Evolutionary conservation across 1,284 basidiomycete genomes (phyloP).

Genomic region (Heterobasidion parviporum): DNA sequence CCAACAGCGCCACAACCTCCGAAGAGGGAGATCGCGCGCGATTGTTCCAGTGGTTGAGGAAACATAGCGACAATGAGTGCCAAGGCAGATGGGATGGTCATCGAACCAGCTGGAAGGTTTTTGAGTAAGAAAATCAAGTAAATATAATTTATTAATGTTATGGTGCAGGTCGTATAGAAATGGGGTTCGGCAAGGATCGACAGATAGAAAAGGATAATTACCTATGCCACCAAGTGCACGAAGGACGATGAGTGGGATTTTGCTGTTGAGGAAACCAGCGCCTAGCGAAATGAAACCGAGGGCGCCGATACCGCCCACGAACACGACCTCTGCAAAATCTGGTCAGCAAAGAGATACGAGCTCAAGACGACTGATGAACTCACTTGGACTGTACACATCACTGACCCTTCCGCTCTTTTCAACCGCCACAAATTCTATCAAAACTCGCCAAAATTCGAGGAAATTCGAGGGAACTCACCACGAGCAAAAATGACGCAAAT

Average conservation of each 20-base stretch:
- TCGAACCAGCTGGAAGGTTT: slow-evolving; percentile 24
- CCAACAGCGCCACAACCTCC: slow-evolving; percentile 36
- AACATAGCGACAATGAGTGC: slow-evolving; percentile 37
- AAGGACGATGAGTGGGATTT: slow-evolving; percentile 33
- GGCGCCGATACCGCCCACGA: slow-evolving; percentile 22
- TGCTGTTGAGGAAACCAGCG: slow-evolving; percentile 32
- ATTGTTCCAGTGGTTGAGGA: slow-evolving; percentile 33
- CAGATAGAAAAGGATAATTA: slow-evolving; percentile 9
- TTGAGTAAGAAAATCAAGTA: background rate
- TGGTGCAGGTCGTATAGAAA: too few relatives aligned
- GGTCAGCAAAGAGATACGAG: background rate
- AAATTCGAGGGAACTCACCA: slow-evolving; percentile 20
- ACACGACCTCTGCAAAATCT: slow-evolving; percentile 13
- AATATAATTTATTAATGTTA: background rate
- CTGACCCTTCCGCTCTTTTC: slow-evolving; percentile 19
- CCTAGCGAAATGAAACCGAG: slow-evolving; percentile 30
- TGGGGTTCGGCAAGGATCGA: too few relatives aligned
- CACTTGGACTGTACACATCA: slow-evolving; percentile 19
- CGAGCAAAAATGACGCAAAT: slow-evolving; percentile 32
- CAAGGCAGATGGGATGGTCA: slow-evolving; percentile 41
- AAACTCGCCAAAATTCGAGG: background rate
- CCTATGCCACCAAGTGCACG: slow-evolving; percentile 35
- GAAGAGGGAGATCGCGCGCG: slow-evolving; percentile 35
- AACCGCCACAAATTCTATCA: background rate
- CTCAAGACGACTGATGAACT: background rate